Base-by-base conservation (phyloP, 768 basidiomycete species). In the Cystofilobasidium ferigula region DNA sequence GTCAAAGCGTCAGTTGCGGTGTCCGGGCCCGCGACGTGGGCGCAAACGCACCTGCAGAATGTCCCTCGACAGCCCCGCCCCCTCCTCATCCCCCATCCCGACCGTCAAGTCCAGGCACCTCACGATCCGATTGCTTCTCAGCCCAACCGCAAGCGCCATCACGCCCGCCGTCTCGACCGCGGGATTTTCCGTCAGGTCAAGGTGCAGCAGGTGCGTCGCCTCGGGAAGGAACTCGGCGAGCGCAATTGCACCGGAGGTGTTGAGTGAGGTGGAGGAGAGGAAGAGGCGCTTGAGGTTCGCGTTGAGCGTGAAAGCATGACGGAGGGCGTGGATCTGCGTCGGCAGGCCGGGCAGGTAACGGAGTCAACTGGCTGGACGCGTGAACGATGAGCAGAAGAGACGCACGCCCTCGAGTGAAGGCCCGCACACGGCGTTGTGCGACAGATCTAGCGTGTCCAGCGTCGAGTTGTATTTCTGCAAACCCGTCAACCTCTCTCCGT, bases 171-270 rank as follows among this genome's bases (percentile, higher is more conserved):
- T 80, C 72, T 91, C 91, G 36, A 98, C 78, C 8, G 80, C 76
- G 0, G 69, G 64, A 74, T 94, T 94, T 70, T 81, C 78, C 0
- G 91, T 95, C 34, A 95, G 69, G 76, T 97, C 95, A 62, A 99
- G 84, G 75, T 98, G 93, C 0, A 97, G 80, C 6, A 99, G 80
- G 0, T 86, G 87, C 22, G 81, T 82, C 0, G 88, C 86, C 74
- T 98, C 93, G 0, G 93, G 92, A 0, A 98, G 82, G 78, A 95
- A 98, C 75, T 98, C 94, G 2, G 94, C 95, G 1, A 98, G 82
- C 0, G 90, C 87, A 69, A 98, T 98, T 0, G 94, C 93, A 1
- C 91, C 92, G 0, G 85, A 79, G 0, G 88, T 87, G 0, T 83
- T 82, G 72, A 98, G 82, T 5, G 80, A 79, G 0, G 93, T 95